Base-by-base conservation (phyloP, 805 yeast species). In the Candida boidinii region DNA sequence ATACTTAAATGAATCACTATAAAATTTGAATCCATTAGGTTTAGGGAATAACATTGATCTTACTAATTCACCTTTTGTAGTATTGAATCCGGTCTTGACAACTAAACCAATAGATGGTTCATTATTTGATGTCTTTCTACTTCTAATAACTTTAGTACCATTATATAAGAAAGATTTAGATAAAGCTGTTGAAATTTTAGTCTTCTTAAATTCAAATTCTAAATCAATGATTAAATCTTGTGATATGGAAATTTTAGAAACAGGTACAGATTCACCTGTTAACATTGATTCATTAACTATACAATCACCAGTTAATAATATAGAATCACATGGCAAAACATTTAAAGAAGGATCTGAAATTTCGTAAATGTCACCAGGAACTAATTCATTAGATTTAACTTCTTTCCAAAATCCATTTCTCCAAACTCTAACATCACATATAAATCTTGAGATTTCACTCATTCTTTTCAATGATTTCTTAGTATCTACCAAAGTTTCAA, bases 261-360 rank as follows among this genome's bases (percentile, higher is more conserved):
- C 95, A 0, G 99, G 98, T 1, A 92, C 96, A 33, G 96, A 86
- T 54, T 92, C 99, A 25, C 99, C 99, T 0, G 99, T 92, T 15
- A 92, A 67, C 95, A 92, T 92, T 5, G 96, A 83, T 53, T 92
- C 99, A 54, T 92, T 92, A n/a, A 92, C 82, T 34, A 92, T 87
- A 52, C 95, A 84, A 51, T 88, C 97, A 32, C 99, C 98, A 22
- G 87, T 74, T 14, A 90, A 59, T 31, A 92, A 63, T 10, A 92
- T 56, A 1, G 95, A 81, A 56, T 92, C 99, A 51, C 96, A 87
- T 0, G 99, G 98, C 30, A 90, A 67, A 1, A 70, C 48, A 4
- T 64, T 47, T 36, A 92, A 60, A 1, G 82, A 71, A 0, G 96
- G 94, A 48, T 88, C 96, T 2, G 87, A 78, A 23, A 92, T 75